phyloP scores from a whole-genome alignment of 345 rosid genomes.

The Microcos paniculata region DNA sequence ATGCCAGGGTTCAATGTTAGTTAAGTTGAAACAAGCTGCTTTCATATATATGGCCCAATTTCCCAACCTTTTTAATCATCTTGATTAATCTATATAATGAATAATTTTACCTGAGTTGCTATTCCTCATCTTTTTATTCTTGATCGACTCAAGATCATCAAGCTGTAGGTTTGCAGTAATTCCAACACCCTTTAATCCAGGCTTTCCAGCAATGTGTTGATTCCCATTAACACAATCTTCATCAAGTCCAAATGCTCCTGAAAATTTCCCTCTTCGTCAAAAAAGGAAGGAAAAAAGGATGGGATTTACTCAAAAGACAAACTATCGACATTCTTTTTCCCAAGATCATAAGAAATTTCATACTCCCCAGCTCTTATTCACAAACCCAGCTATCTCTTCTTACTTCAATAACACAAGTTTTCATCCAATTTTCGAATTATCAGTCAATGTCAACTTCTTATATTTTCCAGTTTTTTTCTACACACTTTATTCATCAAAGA shows the following conservation, averaged over 20 bases:
- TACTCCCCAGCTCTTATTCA: not conserved
- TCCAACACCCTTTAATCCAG: slow-evolving; percentile 13
- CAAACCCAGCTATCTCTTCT: not conserved
- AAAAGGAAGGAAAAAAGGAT: not conserved
- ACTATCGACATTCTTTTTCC: not conserved
- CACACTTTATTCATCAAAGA: not conserved
- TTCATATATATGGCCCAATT: not conserved
- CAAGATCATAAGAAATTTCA: not conserved
- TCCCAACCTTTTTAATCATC: not conserved
- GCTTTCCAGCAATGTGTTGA: not conserved
- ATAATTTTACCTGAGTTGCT: slow-evolving; percentile 37
- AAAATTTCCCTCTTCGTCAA: not conserved
- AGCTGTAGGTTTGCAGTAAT: not conserved
- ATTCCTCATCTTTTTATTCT: slow-evolving; percentile 44
- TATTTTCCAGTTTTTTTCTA: not conserved
- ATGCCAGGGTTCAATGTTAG: not conserved
- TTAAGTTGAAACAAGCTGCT: not conserved
- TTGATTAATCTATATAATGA: no score
- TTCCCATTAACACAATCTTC: slow-evolving; percentile 13
- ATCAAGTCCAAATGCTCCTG: slow-evolving; percentile 34
- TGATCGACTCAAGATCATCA: slow-evolving; percentile 22
- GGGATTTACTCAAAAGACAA: not conserved
- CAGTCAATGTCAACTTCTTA: no score
- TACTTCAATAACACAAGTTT: not conserved
- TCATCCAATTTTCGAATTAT: not conserved